These are phyloP conservation scores for Leccinum variicolor DNA, from an alignment of 768 basidiomycete genomes.

Conservation along the genomic window DNA sequence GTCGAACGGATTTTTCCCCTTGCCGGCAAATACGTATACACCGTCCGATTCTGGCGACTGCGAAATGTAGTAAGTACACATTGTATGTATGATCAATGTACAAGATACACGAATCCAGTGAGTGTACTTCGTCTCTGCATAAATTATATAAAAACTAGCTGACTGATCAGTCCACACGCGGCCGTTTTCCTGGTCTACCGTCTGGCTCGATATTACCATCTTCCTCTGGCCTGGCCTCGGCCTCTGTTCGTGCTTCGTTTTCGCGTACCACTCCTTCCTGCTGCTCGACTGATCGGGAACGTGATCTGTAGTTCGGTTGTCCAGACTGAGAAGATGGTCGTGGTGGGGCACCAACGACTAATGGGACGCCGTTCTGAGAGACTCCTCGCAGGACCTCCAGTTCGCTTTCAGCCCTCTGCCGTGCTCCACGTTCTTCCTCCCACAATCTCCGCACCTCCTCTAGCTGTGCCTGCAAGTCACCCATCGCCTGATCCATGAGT, in stretches of 20 bases:
- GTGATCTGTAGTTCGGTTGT: slow-evolving; percentile 11
- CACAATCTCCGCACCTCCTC: slow-evolving; percentile 79
- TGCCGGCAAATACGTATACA: too few relatives aligned
- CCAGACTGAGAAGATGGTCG: slow-evolving; percentile 20
- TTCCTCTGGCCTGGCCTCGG: slow-evolving; percentile 17
- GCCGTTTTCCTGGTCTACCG: slow-evolving; percentile 29
- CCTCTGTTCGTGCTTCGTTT: slow-evolving; percentile 21
- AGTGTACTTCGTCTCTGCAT: slow-evolving; percentile 9
- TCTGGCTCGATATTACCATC: slow-evolving; percentile 19
- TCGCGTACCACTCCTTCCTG: slow-evolving; percentile 18
- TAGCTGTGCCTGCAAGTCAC: slow-evolving; percentile 77
- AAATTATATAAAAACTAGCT: slow-evolving; percentile 13
- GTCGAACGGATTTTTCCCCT: too few relatives aligned
- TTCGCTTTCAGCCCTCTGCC: slow-evolving; percentile 63
- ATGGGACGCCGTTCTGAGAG: slow-evolving; percentile 11
- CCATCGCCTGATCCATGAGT: slow-evolving; percentile 91
- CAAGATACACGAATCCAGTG: slow-evolving; percentile 12
- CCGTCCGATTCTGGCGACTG: neutral
- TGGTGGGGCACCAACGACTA: slow-evolving; percentile 2
- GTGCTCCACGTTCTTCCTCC: slow-evolving; percentile 68
- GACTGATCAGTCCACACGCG: slow-evolving; percentile 27
- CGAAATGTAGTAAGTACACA: slow-evolving; percentile 9
- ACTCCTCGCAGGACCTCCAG: slow-evolving; percentile 51
- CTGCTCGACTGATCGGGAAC: slow-evolving; percentile 29
- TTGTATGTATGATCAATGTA: slow-evolving; percentile 1